Base-by-base conservation (phyloP, 805 yeast species). In the Wickerhamiella occidentalis region DNA sequence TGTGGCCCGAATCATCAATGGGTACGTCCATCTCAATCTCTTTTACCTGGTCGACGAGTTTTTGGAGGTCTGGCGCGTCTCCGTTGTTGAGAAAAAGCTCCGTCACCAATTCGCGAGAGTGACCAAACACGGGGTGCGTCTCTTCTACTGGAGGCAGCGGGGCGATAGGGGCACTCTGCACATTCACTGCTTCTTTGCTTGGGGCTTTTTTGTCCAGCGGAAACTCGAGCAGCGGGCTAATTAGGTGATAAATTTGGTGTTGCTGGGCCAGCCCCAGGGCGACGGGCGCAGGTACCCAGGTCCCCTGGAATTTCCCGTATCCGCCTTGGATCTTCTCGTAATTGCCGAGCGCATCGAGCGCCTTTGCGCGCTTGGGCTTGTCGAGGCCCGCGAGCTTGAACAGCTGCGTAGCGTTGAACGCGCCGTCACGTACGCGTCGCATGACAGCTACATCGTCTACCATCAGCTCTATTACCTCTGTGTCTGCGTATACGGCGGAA, bases 1-100 rank as follows among this genome's bases (percentile, higher is more conserved):
- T 82, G 61, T 92, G 92, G 0, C 97, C 96, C 51, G 82, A 78
- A 57, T 85, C 94, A 65, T 94, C 99, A 41, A 94, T 84, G 1
- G 96, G 80, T 29, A 86, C 85, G 59, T 86, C 92, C 46, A 88
- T 71, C 52, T 78, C 75, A 3, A 45, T 40, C 2, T 29, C 43
- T 23, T 40, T 37, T 35, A 44, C 35, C 30, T 38, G 40, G 3
- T 33, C 22, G 1, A 19, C 42, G 6, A 58, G 50, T 15, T 52
- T 55, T 19, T 37, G 40, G 7, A 57, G 53, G 26, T 52, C 40
- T 26, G 48, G 53, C 8, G 48, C 42, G 29, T 55, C 50, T 28
- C 51, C 51, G 11, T 52, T 26, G 50, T 52, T 53, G 21, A 61
- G 49, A 33, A 60, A 59, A 52, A 58, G 54, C 38, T 60, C 64